Base-by-base conservation (phyloP, 306 rosid species). In the Mimosa bimucronata region DNA sequence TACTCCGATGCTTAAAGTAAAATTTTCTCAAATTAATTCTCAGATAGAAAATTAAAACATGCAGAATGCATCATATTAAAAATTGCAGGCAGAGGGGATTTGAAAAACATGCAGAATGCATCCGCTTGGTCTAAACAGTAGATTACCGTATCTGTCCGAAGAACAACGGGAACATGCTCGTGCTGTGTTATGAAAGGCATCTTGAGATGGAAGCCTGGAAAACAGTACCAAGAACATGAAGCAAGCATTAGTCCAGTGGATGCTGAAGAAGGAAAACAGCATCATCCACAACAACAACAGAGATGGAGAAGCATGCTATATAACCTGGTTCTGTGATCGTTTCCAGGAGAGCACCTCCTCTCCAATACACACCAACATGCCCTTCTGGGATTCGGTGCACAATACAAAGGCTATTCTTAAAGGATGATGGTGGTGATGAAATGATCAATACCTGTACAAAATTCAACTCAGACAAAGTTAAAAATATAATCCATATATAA, bases 341-440 rank as follows among this genome's bases (percentile, higher is more conserved):
- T 26, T 91, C 85, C 74, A 94, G 65, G 84, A 94, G 98, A 62
- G 98, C 97, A 61, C 98, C 98, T 77, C 97, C 97, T 86, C 90
- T 88, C 98, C 98, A 94, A 80, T 94, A n/a, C n/a, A n/a, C n/a
- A n/a, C n/a, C n/a, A n/a, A n/a, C n/a, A n/a, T n/a, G n/a, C n/a
- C n/a, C n/a, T 86, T 94, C 98, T 0, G 97, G 98, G 61, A 94
- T 97, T 90, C 92, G 98, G 88, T 92, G 98, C 82, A 94, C 34
- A 79, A 91, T 45, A 31, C 95, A 77, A 38, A 92, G 31, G 71
- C 79, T 55, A 81, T 76, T 86, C 75, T 75, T 28, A 76, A 45
- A 75, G 73, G 82, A 57, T 73, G 85, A 42, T 76, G 97, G 7
- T 38, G 41, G 41, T 38, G 41, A 38, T 38, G 9, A 38, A 38